Conservation (phyloP, 345 rosid genomes). For the Moringa oleifera region DNA sequence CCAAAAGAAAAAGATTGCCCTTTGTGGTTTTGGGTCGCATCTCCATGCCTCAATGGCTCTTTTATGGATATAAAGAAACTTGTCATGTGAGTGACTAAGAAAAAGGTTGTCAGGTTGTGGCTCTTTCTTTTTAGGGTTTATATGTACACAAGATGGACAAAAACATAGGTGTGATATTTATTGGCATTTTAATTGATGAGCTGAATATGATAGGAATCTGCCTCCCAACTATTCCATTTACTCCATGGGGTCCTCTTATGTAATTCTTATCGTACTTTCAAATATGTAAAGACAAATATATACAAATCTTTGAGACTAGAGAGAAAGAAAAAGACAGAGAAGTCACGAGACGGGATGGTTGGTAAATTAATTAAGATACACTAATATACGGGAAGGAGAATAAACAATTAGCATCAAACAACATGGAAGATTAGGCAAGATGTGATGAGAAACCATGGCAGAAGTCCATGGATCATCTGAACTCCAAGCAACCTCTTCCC, state of each 20-base stretch:
- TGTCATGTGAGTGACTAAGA: no score
- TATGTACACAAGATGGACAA: no score
- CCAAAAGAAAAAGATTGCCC: no score
- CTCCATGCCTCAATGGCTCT: no score
- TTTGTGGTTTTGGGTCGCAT: no score
- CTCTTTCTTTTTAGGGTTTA: no score
- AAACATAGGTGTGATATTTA: no score
- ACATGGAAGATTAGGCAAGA: background rate
- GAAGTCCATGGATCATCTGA: constrained; percentile 27
- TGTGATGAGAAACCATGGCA: constrained; percentile 15
- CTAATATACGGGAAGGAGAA: background rate
- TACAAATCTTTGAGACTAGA: background rate
- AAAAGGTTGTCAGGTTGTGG: no score
- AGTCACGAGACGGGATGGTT: no score
- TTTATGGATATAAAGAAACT: no score
- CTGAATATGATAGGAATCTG: background rate
- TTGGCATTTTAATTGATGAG: no score
- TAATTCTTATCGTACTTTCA: no score
- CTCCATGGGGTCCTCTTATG: constrained; percentile 9
- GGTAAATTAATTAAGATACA: background rate
- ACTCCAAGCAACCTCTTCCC: constrained; percentile 24
- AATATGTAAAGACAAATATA: background rate
- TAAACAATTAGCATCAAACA: background rate
- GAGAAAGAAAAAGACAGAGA: background rate
- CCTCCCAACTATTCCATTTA: background rate